Percentiles rank a stretch among this genome's conserved stretches.
phyloP scores from a whole-genome alignment of 179 eudicot genomes.

The Corrigiola litoralis region DNA sequence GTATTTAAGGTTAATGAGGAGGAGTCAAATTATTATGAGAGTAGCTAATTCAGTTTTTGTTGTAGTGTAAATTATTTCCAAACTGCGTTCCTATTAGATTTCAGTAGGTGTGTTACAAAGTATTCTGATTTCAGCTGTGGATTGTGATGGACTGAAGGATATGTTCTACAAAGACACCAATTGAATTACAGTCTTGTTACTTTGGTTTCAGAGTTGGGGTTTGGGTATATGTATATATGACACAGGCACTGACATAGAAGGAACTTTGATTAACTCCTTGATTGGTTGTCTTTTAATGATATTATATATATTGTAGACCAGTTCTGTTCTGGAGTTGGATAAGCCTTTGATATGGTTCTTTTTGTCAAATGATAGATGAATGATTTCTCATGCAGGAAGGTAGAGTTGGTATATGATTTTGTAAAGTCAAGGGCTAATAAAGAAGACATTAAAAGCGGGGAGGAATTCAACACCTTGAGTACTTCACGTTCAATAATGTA shows the following conservation, averaged over 20 bases:
- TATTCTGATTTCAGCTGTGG: too few species aligned
- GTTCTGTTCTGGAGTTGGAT: too few species aligned
- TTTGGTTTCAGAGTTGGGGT: not conserved
- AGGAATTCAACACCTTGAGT: slow-evolving; percentile 43
- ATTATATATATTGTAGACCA: not conserved
- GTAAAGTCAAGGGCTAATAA: slow-evolving; percentile 38
- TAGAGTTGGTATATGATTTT: slow-evolving; percentile 52
- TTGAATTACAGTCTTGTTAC: not conserved
- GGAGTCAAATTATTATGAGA: too few species aligned
- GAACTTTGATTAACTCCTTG: not conserved
- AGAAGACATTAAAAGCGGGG: slow-evolving; percentile 24
- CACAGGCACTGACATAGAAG: not conserved
- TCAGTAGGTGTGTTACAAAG: too few species aligned
- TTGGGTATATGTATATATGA: not conserved
- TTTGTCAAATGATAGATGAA: slow-evolving; percentile 1
- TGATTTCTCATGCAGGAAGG: slow-evolving; percentile 56
- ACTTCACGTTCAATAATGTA: slow-evolving; percentile 41
- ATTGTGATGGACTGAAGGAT: too few species aligned
- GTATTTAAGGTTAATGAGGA: too few species aligned
- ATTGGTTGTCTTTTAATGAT: not conserved
- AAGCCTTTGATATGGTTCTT: not conserved
- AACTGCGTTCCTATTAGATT: too few species aligned
- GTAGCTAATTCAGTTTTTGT: too few species aligned
- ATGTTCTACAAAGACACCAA: not conserved
- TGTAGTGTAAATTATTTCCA: too few species aligned